Conservation (phyloP, 805 yeast genomes). For the Candida fluviatilis region DNA sequence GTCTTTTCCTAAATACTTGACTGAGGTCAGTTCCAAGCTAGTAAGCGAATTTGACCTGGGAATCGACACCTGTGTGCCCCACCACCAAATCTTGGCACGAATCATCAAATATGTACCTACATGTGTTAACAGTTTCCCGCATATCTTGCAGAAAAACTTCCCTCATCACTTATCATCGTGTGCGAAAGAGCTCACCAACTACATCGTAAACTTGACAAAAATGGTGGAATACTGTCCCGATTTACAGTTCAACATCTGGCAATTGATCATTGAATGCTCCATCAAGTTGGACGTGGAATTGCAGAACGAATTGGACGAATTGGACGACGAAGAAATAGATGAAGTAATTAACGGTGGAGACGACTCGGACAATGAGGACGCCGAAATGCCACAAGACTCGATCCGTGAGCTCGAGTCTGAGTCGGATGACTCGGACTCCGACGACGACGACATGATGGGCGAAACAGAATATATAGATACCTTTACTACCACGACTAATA, state of each 20-base stretch:
- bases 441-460: slow-evolving; percentile 24
- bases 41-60: slow-evolving; percentile 51
- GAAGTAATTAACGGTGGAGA: slow-evolving; percentile 44
- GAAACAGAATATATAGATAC: slow-evolving; percentile 47
- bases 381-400: slow-evolving; percentile 28
- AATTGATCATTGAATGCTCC: slow-evolving; percentile 68
- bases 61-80: slow-evolving; percentile 15
- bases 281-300: slow-evolving; percentile 89
- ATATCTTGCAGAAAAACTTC: slow-evolving; percentile 53
- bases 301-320: slow-evolving; percentile 81
- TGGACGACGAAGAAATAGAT: slow-evolving; percentile 65
- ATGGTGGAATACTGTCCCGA: slow-evolving; percentile 72
- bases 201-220: slow-evolving; percentile 58
- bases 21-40: slow-evolving; percentile 70
- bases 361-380: slow-evolving; percentile 52
- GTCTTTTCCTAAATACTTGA: slow-evolving; percentile 86
- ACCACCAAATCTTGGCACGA: slow-evolving; percentile 60
- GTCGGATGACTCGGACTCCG: slow-evolving; percentile 40
- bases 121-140: slow-evolving; percentile 60
- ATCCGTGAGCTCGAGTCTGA: slow-evolving; percentile 30
- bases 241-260: slow-evolving; percentile 72
- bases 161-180: slow-evolving; percentile 74
- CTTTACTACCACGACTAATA: slow-evolving; percentile 38
- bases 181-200: slow-evolving; percentile 51
- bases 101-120: slow-evolving; percentile 79